Evolutionary conservation across 441 rosid species (phyloP).

Genomic region (Gossypium laxum): DNA sequence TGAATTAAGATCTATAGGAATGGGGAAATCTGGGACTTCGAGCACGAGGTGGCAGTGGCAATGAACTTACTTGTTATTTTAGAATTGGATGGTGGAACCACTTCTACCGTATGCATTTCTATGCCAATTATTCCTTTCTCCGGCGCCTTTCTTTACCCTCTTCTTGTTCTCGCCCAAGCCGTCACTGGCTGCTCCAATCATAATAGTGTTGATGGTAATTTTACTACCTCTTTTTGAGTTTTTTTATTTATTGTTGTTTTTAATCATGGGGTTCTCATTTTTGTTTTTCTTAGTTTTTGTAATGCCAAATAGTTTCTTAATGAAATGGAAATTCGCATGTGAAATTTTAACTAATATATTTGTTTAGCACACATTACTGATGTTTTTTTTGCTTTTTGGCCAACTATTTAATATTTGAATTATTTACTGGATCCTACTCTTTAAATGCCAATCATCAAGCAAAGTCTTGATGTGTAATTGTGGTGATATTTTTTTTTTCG

Average conservation of each 20-base stretch:
- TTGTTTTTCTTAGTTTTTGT: neutral
- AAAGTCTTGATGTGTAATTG: neutral
- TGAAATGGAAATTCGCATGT: neutral
- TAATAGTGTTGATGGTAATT: slow-evolving; percentile 57
- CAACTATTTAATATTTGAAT: no score
- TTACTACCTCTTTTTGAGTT: neutral
- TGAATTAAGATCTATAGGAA: slow-evolving; percentile 44
- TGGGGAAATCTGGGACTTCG: slow-evolving; percentile 57
- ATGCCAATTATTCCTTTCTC: slow-evolving; percentile 42
- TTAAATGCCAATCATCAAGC: neutral
- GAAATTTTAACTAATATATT: neutral
- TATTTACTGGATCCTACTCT: neutral
- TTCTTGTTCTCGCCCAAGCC: slow-evolving; percentile 51
- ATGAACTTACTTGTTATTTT: slow-evolving; percentile 29
- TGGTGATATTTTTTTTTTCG: neutral
- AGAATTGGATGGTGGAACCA: slow-evolving; percentile 61
- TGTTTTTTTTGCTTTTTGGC: no score
- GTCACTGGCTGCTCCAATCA: slow-evolving; percentile 59
- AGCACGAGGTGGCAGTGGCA: slow-evolving; percentile 21
- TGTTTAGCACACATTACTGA: no score
- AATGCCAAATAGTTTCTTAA: neutral
- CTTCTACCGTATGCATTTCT: slow-evolving; percentile 61
- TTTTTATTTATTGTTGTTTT: neutral
- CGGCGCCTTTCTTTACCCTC: slow-evolving; percentile 34
- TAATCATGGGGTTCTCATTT: neutral